These are phyloP conservation scores for Ascochyta clinopodiicola DNA, from an alignment of 2,329 filamentous ascomycete species.

Conservation along the genomic window DNA sequence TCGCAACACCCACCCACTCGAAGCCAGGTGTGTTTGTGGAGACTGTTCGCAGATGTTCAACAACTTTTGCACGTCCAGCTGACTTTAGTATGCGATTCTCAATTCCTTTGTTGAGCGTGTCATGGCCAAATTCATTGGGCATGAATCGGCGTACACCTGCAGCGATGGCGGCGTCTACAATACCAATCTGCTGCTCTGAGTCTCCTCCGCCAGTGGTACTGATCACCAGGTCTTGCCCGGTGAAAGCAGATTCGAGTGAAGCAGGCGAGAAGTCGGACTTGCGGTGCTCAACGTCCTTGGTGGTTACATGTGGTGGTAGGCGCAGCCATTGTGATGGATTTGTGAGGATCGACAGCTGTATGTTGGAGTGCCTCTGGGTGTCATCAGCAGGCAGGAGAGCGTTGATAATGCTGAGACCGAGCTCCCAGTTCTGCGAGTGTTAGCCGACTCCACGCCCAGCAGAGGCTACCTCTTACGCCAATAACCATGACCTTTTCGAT, in stretches of 20 bases:
- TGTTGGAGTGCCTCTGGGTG: background rate
- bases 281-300: conserved; percentile 22
- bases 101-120: conserved; percentile 40
- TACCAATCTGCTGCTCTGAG: conserved; percentile 30
- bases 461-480: conserved; percentile 24
- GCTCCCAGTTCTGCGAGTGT: conserved; percentile 31
- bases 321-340: conserved; percentile 30
- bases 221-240: conserved; percentile 49
- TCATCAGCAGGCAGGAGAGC: conserved; percentile 22
- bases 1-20: conserved; percentile 46
- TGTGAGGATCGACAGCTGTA: conserved; percentile 35
- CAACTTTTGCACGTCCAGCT: conserved; percentile 35
- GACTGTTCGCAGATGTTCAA: conserved; percentile 37
- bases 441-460: background rate
- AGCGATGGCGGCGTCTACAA: conserved; percentile 50
- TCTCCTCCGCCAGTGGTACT: conserved; percentile 40
- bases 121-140: conserved; percentile 52
- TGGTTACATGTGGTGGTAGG: conserved; percentile 23
- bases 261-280: conserved; percentile 40
- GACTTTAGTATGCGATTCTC: conserved; percentile 39
- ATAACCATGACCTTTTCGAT: conserved; percentile 35
- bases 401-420: conserved; percentile 33
- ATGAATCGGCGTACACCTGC: conserved; percentile 51
- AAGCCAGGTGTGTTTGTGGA: conserved; percentile 21
- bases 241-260: conserved; percentile 42